Percentiles rank a stretch among this genome's conserved stretches.
These are phyloP conservation scores for Globisporangium nagaii DNA, from an alignment of 352 stramenopile species.

Conservation along the genomic window DNA sequence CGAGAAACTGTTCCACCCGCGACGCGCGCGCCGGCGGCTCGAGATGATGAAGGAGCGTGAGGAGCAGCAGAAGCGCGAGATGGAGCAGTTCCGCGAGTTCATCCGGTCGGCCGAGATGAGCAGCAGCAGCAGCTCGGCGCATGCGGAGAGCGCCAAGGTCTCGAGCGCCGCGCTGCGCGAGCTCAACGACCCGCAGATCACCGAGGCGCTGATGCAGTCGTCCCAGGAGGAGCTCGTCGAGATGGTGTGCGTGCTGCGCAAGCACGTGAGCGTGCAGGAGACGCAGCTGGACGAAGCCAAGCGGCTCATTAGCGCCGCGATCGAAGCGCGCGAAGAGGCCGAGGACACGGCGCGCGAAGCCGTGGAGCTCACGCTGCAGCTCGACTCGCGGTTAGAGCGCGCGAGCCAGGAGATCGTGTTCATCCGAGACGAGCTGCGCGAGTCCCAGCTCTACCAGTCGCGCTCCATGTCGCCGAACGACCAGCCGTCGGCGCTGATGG, in stretches of 20 bases:
- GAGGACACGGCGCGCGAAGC: slow-evolving; percentile 70
- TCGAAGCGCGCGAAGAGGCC: slow-evolving; percentile 71
- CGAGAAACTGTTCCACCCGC: slow-evolving; percentile 73
- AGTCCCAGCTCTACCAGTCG: slow-evolving; percentile 9
- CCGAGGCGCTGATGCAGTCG: slow-evolving; percentile 41
- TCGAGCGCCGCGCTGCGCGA: slow-evolving; percentile 30
- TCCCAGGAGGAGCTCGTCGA: slow-evolving; percentile 59
- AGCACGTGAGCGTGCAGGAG: slow-evolving; percentile 68
- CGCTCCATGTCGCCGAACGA: slow-evolving; percentile 7
- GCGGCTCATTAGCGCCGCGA: slow-evolving; percentile 61
- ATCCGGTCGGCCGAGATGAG: slow-evolving; percentile 61
- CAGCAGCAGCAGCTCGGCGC: slow-evolving; percentile 12
- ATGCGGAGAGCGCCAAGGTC: slow-evolving; percentile 11
- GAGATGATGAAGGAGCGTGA: slow-evolving; percentile 65
- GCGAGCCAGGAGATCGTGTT: slow-evolving; percentile 40
- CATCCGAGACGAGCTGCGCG: slow-evolving; percentile 19
- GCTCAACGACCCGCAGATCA: slow-evolving; percentile 45
- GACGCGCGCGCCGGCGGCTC: slow-evolving; percentile 51
- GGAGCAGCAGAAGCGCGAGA: slow-evolving; percentile 73
- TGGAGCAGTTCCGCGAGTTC: slow-evolving; percentile 86
- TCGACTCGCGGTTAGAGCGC: slow-evolving; percentile 70
- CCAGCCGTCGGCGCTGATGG: background rate
- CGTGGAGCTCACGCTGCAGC: slow-evolving; percentile 56
- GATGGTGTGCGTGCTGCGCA: slow-evolving; percentile 62
- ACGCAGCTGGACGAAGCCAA: slow-evolving; percentile 72